Conservation (phyloP, 148 eudicot species). For the Drosera capensis region DNA sequence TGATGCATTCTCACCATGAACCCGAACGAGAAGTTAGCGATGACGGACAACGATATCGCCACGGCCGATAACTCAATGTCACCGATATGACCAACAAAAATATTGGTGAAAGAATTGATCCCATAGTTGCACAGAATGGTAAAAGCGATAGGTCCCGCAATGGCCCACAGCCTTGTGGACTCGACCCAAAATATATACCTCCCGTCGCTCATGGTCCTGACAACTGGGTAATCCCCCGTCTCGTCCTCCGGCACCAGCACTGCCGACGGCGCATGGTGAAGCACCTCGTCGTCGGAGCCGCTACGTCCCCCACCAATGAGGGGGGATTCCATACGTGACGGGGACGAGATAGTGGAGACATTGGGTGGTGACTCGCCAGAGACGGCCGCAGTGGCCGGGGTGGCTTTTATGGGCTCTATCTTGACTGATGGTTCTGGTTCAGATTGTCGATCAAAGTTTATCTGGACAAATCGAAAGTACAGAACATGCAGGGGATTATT, state of each 20-base stretch:
- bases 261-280: slow-evolving; percentile 50
- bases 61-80: slow-evolving; percentile 10
- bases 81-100: slow-evolving; percentile 10
- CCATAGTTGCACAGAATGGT: slow-evolving; percentile 2
- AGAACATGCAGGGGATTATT: too few relatives aligned
- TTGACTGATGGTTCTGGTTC: too few relatives aligned
- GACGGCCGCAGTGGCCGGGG: slow-evolving; percentile 21
- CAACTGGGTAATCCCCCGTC: slow-evolving; percentile 2
- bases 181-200: slow-evolving; percentile 2
- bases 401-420: slow-evolving; percentile 6
- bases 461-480: too few relatives aligned
- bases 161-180: slow-evolving; percentile 5
- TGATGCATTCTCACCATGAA: slow-evolving; percentile 8
- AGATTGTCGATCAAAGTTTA: too few relatives aligned
- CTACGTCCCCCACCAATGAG: slow-evolving; percentile 2
- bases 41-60: slow-evolving; percentile 7
- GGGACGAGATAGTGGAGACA: slow-evolving; percentile 30
- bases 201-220: neutral
- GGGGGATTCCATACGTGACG: slow-evolving; percentile 19
- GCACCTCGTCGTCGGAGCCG: slow-evolving; percentile 12
- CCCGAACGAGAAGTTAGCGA: slow-evolving; percentile 10
- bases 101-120: slow-evolving; percentile 5
- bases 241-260: slow-evolving; percentile 8
- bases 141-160: slow-evolving; percentile 7
- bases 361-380: slow-evolving; percentile 10